Percentiles rank a stretch among this genome's conserved stretches.
These are phyloP conservation scores for Limonium bicolor DNA, from an alignment of 148 eudicot species.

Conservation along the genomic window DNA sequence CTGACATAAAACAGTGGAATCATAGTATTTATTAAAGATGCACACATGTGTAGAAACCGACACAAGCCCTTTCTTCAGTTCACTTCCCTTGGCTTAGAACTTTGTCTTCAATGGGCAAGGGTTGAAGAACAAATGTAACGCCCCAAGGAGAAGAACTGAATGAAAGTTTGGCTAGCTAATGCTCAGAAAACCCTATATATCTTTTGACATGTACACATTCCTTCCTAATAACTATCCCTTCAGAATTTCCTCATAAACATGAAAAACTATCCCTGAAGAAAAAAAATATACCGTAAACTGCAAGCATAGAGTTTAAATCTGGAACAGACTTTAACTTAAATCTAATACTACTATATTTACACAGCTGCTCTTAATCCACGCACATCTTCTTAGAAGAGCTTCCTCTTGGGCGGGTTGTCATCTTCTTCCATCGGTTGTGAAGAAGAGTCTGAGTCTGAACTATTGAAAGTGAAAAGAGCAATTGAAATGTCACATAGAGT, in stretches of 20 bases:
- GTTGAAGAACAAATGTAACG: slow-evolving; percentile 2
- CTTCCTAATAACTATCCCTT: too few relatives aligned
- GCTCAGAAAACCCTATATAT: neutral
- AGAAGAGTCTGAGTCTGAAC: slow-evolving; percentile 13
- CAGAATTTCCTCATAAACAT: neutral
- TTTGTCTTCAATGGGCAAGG: slow-evolving; percentile 1
- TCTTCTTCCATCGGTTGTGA: too few relatives aligned
- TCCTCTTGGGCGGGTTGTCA: slow-evolving; percentile 19
- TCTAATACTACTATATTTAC: neutral
- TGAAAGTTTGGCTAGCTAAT: neutral
- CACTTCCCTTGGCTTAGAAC: too few relatives aligned
- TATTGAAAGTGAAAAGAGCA: slow-evolving; percentile 35
- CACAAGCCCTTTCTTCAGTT: too few relatives aligned
- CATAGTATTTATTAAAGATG: too few relatives aligned
- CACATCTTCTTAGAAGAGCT: slow-evolving; percentile 3
- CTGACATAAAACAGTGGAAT: too few relatives aligned
- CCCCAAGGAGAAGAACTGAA: neutral
- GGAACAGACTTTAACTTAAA: too few relatives aligned
- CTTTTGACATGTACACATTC: slow-evolving; percentile 1
- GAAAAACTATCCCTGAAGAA: neutral
- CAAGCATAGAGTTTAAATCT: neutral
- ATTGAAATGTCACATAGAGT: slow-evolving; percentile 43
- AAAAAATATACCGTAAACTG: neutral
- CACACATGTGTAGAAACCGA: too few relatives aligned
- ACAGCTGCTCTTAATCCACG: neutral